These are phyloP conservation scores for Epichloe festucae DNA, from an alignment of 2,329 filamentous ascomycete species.

Conservation along the genomic window DNA sequence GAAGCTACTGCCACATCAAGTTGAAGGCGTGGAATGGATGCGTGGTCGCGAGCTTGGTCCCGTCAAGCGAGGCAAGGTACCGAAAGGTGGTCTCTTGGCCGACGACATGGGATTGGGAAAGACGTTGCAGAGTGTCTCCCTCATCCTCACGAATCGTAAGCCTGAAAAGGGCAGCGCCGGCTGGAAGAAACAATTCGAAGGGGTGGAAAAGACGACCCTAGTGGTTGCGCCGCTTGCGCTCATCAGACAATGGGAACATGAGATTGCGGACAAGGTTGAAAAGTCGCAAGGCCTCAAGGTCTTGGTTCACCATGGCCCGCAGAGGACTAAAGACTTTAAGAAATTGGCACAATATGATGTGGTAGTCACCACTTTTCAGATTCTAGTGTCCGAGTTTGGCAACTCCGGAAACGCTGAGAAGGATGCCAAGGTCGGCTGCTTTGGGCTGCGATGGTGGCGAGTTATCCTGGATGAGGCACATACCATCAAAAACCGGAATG, in stretches of 20 bases:
- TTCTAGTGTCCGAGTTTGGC: constrained; percentile 80
- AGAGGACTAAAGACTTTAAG: constrained; percentile 63
- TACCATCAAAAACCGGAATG: constrained; percentile 95
- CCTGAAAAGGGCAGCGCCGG: constrained; percentile 42
- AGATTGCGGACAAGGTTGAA: constrained; percentile 73
- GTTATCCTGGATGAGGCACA: constrained; percentile 94
- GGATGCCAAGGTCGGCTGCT: constrained; percentile 65
- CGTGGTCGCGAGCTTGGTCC: constrained; percentile 77
- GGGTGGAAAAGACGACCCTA: constrained; percentile 66
- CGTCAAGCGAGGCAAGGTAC: constrained; percentile 66
- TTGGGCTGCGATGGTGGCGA: constrained; percentile 88
- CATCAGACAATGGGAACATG: constrained; percentile 93
- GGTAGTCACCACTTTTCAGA: constrained; percentile 94
- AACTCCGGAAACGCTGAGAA: constrained; percentile 48
- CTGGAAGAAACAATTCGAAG: constrained; percentile 56
- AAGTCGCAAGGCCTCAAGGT: constrained; percentile 61
- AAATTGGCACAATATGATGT: constrained; percentile 81
- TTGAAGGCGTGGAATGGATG: constrained; percentile 94
- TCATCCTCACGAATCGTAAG: constrained; percentile 73
- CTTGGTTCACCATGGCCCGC: constrained; percentile 80
- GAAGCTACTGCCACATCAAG: constrained; percentile 81
- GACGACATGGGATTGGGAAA: constrained; percentile 98
- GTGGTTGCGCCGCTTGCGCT: constrained; percentile 87
- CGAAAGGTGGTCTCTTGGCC: constrained; percentile 87
- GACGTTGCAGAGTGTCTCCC: constrained; percentile 82